These are phyloP conservation scores for Populus trichocarpa DNA, from an alignment of 441 rosid genomes.

Conservation along the genomic window DNA sequence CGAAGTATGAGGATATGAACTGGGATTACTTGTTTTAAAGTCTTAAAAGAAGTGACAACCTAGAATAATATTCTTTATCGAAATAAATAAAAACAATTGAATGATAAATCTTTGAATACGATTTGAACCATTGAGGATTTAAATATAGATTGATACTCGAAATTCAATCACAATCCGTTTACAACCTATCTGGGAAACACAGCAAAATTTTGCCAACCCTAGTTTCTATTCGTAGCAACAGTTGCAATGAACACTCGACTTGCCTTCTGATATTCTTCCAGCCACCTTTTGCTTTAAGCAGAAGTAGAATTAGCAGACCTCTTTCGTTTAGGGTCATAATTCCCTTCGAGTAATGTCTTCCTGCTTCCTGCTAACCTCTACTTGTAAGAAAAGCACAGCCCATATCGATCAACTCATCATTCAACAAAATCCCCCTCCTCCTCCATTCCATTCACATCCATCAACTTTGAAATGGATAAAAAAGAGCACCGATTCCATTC, in stretches of 20 bases:
- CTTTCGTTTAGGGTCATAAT: neutral
- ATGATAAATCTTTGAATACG: no score
- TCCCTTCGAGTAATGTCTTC: neutral
- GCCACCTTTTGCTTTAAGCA: constrained; percentile 10
- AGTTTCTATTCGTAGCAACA: neutral
- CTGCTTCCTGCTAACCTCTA: constrained; percentile 5
- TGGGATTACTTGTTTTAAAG: no score
- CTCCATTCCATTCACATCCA: neutral
- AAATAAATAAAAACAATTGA: no score
- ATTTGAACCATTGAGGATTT: no score
- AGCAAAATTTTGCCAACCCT: no score
- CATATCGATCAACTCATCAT: neutral
- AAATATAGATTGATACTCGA: no score
- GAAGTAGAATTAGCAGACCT: neutral
- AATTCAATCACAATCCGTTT: no score
- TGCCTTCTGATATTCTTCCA: neutral
- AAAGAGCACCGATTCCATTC: constrained; percentile 20
- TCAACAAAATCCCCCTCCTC: neutral
- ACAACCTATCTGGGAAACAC: no score
- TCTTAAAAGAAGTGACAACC: no score
- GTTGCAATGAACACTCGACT: constrained; percentile 2
- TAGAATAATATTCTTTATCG: no score
- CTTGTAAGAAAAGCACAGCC: constrained; percentile 26
- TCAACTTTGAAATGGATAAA: constrained; percentile 34
- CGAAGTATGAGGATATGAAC: no score